A percentile compares a stretch with the other conserved stretches of the same genome.
Conservation (phyloP, 2,329 filamentous ascomycete species). For the Xenoacremonium recifei region DNA sequence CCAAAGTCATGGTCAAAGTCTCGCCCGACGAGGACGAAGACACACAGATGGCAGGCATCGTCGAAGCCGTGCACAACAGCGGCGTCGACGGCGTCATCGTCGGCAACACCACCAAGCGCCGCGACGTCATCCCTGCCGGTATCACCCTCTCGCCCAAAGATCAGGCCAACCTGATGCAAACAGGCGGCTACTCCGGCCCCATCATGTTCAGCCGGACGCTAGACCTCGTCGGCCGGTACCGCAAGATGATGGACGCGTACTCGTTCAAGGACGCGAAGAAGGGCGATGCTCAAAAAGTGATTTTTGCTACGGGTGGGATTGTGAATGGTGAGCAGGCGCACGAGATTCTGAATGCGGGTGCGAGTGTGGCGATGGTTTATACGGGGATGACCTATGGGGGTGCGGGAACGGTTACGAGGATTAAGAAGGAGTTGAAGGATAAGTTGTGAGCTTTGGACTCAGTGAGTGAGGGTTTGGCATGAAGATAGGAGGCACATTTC, state of each 20-base stretch:
- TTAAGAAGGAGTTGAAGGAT: slow-evolving; percentile 61
- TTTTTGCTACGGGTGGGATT: slow-evolving; percentile 93
- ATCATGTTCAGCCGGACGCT: slow-evolving; percentile 82
- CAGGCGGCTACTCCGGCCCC: slow-evolving; percentile 88
- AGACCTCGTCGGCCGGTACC: slow-evolving; percentile 76
- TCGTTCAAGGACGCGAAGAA: slow-evolving; percentile 30
- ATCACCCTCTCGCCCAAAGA: slow-evolving; percentile 66
- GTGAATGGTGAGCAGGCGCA: slow-evolving; percentile 83
- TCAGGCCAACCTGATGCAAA: slow-evolving; percentile 66
- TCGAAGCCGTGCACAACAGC: slow-evolving; percentile 76
- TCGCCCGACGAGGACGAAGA: slow-evolving; percentile 91
- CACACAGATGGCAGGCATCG: slow-evolving; percentile 82
- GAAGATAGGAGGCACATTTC: too few relatives aligned
- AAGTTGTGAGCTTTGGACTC: too few relatives aligned
- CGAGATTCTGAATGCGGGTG: slow-evolving; percentile 81
- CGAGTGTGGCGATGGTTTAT: slow-evolving; percentile 88
- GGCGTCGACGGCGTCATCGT: slow-evolving; percentile 96
- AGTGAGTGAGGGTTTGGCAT: too few relatives aligned
- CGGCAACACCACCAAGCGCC: slow-evolving; percentile 90
- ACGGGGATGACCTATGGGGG: slow-evolving; percentile 70
- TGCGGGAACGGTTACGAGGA: slow-evolving; percentile 61
- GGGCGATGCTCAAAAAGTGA: slow-evolving; percentile 62
- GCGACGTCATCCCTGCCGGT: slow-evolving; percentile 68
- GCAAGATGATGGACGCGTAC: slow-evolving; percentile 61
- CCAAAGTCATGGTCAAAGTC: slow-evolving; percentile 91